These are phyloP conservation scores for Protea cynaroides DNA, from an alignment of 164 flowering plant species.

Conservation along the genomic window DNA sequence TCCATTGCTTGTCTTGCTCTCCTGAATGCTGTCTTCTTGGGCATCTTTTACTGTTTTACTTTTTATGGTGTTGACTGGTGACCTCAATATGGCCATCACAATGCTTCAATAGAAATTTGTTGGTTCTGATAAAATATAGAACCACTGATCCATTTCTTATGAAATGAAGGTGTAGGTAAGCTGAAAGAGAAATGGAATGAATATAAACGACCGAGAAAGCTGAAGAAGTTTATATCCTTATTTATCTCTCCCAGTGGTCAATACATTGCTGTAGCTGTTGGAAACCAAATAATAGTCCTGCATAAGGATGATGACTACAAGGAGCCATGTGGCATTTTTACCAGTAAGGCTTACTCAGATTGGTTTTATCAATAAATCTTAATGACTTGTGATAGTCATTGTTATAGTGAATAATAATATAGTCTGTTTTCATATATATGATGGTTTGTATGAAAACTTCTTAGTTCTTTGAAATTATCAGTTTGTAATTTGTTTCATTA, in stretches of 20 bases:
- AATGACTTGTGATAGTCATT: background rate
- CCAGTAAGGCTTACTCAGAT: slow-evolving; percentile 35
- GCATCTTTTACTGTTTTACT: background rate
- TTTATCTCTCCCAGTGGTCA: slow-evolving; percentile 71
- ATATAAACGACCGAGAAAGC: slow-evolving; percentile 35
- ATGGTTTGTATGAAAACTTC: no score
- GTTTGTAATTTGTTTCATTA: no score
- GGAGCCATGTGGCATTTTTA: slow-evolving; percentile 67
- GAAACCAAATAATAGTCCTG: slow-evolving; percentile 64
- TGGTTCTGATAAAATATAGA: background rate
- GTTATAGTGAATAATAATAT: background rate
- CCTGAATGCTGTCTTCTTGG: background rate
- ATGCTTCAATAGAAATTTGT: background rate
- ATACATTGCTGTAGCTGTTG: slow-evolving; percentile 77
- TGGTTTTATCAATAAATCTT: background rate
- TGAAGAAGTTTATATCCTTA: slow-evolving; percentile 43
- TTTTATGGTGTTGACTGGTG: background rate
- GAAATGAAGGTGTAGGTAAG: slow-evolving; percentile 46
- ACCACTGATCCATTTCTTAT: slow-evolving; percentile 6
- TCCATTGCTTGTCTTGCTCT: background rate
- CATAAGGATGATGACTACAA: slow-evolving; percentile 64
- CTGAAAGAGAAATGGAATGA: slow-evolving; percentile 68
- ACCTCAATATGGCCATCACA: background rate
- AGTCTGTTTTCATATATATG: background rate
- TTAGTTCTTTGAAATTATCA: no score